Base-by-base conservation (phyloP, 495 filamentous ascomycete species). In the Cladorrhinum samala region DNA sequence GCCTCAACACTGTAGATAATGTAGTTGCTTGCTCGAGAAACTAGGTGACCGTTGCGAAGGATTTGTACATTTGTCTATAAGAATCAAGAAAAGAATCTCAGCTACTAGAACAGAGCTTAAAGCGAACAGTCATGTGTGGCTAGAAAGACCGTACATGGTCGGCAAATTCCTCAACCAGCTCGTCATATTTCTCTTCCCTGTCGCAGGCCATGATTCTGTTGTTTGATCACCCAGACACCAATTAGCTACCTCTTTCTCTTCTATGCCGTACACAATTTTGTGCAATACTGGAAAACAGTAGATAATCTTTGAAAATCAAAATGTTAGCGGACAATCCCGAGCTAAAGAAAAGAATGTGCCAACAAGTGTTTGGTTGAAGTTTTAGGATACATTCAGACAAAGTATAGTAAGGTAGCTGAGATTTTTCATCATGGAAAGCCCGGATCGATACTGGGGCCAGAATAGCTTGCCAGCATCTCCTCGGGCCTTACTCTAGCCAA, bases 1-100 rank as follows among this genome's bases (percentile, higher is more conserved):
- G 93, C 93, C 71, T 96, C 92, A 67, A 98, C 93, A 69, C 86
- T 92, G 79, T 98, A 98, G 65, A 97, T 86, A 69, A 96, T 96
- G 65, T 88, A 96, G 77, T 96, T 91, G 80, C 91, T 95, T 67
- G 83, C 79, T 67, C 94, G 83, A 53, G 92, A 95, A 58, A 98
- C 91, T 70, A 92, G 81, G 75, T 95, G 91, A 53, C 94, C 94
- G 82, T 95, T 94, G 64, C 80, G 80, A 54, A 88, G 82, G 65
- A 98, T 90, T 61, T 81, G 71, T 58, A 92, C 75, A 72, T 86
- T 88, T 49, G 59, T 76, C 85, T 89, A 77, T 54, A 53, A 42
- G 27, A 33, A 33, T 6, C 5, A 33, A 33, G 11, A 62, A 20
- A 47, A 33, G 38, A 21, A 59, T 76, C 80, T 86, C 80, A 86